Percentiles rank a stretch among this genome's conserved stretches.
These are phyloP conservation scores for Pestalotiopsis sp. DNA, from an alignment of 2,329 filamentous ascomycete genomes.

Conservation along the genomic window DNA sequence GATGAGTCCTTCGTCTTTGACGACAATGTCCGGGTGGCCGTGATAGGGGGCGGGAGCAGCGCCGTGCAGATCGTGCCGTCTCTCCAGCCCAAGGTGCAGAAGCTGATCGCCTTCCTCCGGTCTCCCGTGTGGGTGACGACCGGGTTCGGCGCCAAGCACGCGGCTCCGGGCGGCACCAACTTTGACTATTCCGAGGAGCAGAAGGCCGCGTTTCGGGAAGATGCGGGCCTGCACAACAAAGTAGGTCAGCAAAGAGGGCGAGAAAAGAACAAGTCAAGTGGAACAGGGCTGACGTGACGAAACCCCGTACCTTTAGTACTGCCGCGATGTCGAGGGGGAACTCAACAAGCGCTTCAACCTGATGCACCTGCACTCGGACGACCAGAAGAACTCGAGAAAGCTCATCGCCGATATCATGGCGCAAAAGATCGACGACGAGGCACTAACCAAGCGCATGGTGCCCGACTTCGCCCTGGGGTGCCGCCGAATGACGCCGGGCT, in stretches of 20 bases:
- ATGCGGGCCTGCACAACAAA: background rate
- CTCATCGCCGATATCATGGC: background rate
- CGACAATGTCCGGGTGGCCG: background rate
- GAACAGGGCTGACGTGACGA: background rate
- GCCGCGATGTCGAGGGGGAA: background rate
- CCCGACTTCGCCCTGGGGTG: conserved; percentile 1
- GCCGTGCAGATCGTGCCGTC: background rate
- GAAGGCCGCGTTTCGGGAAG: background rate
- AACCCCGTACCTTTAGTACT: background rate
- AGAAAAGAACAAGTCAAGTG: background rate
- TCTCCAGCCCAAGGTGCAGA: conserved; percentile 1
- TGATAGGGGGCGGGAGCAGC: background rate
- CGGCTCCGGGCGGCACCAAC: background rate
- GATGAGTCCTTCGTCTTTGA: background rate
- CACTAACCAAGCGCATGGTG: background rate
- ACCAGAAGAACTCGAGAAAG: background rate
- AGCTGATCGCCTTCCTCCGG: background rate
- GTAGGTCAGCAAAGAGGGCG: background rate
- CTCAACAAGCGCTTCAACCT: background rate
- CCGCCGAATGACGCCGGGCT: background rate
- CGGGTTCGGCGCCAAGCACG: conserved; percentile 5
- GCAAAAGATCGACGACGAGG: background rate
- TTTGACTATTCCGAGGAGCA: background rate
- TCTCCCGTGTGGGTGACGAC: background rate
- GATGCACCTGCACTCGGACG: conserved; percentile 2